Evolutionary conservation across 805 yeast genomes (phyloP), one percentile per base, ranked within the genome.

Genomic region (Candida ulmi): DNA sequence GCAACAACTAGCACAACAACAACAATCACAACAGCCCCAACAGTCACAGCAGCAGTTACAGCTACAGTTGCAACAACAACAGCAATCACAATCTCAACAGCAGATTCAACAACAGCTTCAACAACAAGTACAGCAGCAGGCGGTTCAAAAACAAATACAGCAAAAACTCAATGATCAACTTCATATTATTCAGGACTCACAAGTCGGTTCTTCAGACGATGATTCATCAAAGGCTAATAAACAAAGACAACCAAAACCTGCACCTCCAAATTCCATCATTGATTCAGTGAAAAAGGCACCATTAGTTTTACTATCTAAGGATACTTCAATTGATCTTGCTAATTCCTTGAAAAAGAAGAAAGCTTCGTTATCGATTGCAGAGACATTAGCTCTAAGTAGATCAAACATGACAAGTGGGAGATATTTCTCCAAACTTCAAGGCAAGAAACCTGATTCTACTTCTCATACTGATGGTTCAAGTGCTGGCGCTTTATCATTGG

Each of bases 371-470:
- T 72, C 83, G 2, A 76, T 78, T 36, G 83, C 83, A 0, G 80
- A 78, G 46, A 74, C 82, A 2, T 57, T 78, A 46, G 83, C 83
- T 0, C 48, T 74, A 38, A 74, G 73, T 43, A 57, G 81, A 30
- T 65, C 74, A 3, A 61, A 68, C 9, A 69, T 72, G 72, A 53
- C 57, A 1, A 58, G 57, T 44, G 59, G 58, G 4, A 54, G 51
- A 38, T 55, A 50, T 34, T 49, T 50, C 27, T 46, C 58, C 11
- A 52, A 55, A 32, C 26, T 55, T 17, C 51, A 55, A 24, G 54
- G n/a, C n/a, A n/a, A 42, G n/a, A 52, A 42, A 17, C 27, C 38
- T 21, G 44, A 44, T 26, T 6, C 12, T 26, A 8, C 5, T 5
- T 26, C 28, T 12, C 6, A 26, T 26, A 5, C 11, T 11, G 28